Evolutionary conservation across 352 stramenopile genomes (phyloP).

Genomic region (Plasmopara halstedii): DNA sequence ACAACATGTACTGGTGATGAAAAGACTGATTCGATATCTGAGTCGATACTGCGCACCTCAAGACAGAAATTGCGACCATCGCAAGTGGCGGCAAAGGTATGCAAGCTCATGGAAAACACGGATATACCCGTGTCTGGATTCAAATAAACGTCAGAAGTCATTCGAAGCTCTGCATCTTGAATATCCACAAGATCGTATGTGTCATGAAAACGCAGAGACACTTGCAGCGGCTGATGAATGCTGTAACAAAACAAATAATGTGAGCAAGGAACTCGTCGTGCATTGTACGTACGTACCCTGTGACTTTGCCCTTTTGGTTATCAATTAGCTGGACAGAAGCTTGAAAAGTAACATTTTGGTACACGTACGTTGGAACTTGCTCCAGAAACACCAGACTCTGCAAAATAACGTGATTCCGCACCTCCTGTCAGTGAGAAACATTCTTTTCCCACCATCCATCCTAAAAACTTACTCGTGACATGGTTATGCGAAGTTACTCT

Average conservation of each 20-base stretch:
- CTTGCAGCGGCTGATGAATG: slow-evolving; percentile 33
- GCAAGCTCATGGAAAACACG: slow-evolving; percentile 35
- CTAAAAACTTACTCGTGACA: slow-evolving; percentile 30
- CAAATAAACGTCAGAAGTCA: slow-evolving; percentile 16
- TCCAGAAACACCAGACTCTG: slow-evolving; percentile 54
- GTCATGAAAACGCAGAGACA: slow-evolving; percentile 65
- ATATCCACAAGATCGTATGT: slow-evolving; percentile 67
- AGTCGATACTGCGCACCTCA: slow-evolving; percentile 43
- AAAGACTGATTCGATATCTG: slow-evolving; percentile 54
- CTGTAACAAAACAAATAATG: slow-evolving; percentile 11
- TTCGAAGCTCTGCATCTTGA: slow-evolving; percentile 37
- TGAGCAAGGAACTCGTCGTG: background rate
- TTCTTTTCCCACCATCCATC: background rate
- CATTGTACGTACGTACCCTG: slow-evolving; percentile 28
- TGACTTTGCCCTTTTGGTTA: slow-evolving; percentile 45
- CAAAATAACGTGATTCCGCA: slow-evolving; percentile 3
- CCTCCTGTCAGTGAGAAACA: slow-evolving; percentile 8
- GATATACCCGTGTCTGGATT: slow-evolving; percentile 36
- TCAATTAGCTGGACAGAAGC: slow-evolving; percentile 55
- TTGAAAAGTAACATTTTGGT: slow-evolving; percentile 52
- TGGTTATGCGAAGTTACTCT: slow-evolving; percentile 3
- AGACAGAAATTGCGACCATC: slow-evolving; percentile 65
- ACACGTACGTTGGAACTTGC: slow-evolving; percentile 52
- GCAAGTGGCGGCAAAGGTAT: slow-evolving; percentile 42
- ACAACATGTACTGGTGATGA: slow-evolving; percentile 56